These are phyloP conservation scores for Comarum palustre DNA, from an alignment of 306 rosid species.

Conservation along the genomic window DNA sequence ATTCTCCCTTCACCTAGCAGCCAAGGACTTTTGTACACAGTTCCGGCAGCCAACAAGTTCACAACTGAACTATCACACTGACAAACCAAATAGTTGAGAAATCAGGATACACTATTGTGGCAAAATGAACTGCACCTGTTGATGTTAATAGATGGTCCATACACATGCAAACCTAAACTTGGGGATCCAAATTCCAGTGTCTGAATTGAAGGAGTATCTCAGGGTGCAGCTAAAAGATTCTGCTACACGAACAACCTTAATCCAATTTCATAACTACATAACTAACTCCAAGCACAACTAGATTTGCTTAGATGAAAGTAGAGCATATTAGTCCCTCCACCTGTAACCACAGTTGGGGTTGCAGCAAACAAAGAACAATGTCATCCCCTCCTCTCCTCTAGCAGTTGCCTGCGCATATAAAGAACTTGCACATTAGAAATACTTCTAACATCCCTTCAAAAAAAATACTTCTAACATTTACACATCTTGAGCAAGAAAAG, in stretches of 20 bases:
- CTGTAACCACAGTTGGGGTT: constrained; percentile 69
- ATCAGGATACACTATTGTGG: not conserved
- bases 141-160: not conserved
- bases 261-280: not conserved
- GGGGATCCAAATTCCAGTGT: not conserved
- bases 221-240: not conserved
- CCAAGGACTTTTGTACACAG: not conserved
- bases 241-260: not conserved
- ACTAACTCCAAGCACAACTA: not conserved
- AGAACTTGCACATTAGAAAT: constrained; percentile 12
- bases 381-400: constrained; percentile 78
- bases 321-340: constrained; percentile 51
- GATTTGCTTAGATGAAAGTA: not conserved
- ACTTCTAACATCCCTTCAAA: not conserved
- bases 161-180: not conserved
- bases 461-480: not conserved
- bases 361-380: constrained; percentile 79
- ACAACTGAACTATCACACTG: not conserved
- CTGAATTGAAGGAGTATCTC: not conserved
- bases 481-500: not conserved
- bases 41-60: not conserved
- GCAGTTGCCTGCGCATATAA: constrained; percentile 52
- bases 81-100: not conserved
- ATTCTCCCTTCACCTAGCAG: not conserved
- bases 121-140: not conserved